A percentile compares a stretch with the other conserved stretches of the same genome.
phyloP scores from a whole-genome alignment of 2,329 filamentous ascomycete species.

The Reticulascus tulasneorum region DNA sequence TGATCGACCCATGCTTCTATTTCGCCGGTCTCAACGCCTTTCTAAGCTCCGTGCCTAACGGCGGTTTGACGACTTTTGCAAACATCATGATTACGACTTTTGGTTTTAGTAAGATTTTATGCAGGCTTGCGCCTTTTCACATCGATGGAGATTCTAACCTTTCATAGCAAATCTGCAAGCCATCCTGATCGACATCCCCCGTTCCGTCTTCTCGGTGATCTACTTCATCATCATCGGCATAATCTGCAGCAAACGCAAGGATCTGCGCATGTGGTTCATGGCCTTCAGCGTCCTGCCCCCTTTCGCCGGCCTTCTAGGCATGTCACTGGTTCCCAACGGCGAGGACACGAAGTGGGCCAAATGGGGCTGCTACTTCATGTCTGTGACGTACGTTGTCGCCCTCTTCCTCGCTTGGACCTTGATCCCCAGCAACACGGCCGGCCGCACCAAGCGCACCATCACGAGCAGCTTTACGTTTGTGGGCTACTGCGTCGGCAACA shows the following conservation, averaged over 20 bases:
- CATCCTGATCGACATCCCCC: slow-evolving; percentile 31
- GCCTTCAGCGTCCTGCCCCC: slow-evolving; percentile 29
- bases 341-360: slow-evolving; percentile 30
- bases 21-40: slow-evolving; percentile 33
- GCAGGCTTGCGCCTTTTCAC: too few species aligned
- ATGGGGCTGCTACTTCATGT: slow-evolving; percentile 33
- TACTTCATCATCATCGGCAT: slow-evolving; percentile 31
- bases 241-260: slow-evolving; percentile 25
- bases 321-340: slow-evolving; percentile 29
- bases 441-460: slow-evolving; percentile 42
- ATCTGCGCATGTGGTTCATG: slow-evolving; percentile 34
- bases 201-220: slow-evolving; percentile 26
- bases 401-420: slow-evolving; percentile 12
- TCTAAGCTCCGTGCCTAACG: slow-evolving; percentile 30
- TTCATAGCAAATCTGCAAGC: slow-evolving; percentile 27
- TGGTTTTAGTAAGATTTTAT: slow-evolving; percentile 25
- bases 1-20: slow-evolving; percentile 32
- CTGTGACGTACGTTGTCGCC: slow-evolving; percentile 22
- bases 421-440: slow-evolving; percentile 41
- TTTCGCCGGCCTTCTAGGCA: slow-evolving; percentile 30
- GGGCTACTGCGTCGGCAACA: slow-evolving; percentile 44
- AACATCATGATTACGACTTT: slow-evolving; percentile 29
- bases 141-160: not conserved
- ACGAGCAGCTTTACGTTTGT: slow-evolving; percentile 41
- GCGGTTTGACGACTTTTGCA: slow-evolving; percentile 29